Conservation (phyloP, 2,329 filamentous ascomycete species). For the Apiospora kogelbergensis region DNA sequence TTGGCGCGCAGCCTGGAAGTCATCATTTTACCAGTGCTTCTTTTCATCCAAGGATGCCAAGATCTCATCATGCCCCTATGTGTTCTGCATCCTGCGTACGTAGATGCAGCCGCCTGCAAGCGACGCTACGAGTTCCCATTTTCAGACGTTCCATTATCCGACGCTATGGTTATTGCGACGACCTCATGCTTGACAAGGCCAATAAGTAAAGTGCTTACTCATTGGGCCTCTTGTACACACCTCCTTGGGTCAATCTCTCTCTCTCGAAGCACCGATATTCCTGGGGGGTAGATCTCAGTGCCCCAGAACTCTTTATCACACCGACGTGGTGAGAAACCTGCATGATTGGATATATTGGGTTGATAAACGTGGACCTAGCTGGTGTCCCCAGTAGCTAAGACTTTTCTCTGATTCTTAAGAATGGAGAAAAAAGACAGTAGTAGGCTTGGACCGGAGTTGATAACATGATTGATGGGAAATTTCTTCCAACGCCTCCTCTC, state of each 20-base stretch:
- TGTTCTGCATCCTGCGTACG: background rate
- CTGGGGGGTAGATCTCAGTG: background rate
- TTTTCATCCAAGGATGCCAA: too few relatives aligned
- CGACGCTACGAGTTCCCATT: background rate
- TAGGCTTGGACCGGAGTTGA: background rate
- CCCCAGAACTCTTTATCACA: too few relatives aligned
- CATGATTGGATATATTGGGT: too few relatives aligned
- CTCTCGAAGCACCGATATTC: background rate
- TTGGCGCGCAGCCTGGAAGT: background rate
- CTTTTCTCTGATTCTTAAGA: background rate
- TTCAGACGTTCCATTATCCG: background rate
- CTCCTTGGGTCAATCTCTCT: background rate
- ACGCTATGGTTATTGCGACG: background rate
- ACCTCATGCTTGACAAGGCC: background rate
- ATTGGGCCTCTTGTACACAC: background rate
- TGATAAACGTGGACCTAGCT: too few relatives aligned
- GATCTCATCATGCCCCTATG: too few relatives aligned
- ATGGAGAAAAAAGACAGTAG: background rate
- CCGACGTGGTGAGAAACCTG: too few relatives aligned
- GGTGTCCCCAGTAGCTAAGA: background rate
- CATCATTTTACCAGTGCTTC: background rate
- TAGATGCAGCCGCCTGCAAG: background rate
- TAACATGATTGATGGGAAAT: slow-evolving; percentile 7
- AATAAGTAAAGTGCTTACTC: background rate
- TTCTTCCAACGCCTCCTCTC: background rate